A percentile compares a stretch with the other conserved stretches of the same genome.
phyloP scores from a whole-genome alignment of 768 basidiomycete species.

The Pleurotus salmoneostramineus region DNA sequence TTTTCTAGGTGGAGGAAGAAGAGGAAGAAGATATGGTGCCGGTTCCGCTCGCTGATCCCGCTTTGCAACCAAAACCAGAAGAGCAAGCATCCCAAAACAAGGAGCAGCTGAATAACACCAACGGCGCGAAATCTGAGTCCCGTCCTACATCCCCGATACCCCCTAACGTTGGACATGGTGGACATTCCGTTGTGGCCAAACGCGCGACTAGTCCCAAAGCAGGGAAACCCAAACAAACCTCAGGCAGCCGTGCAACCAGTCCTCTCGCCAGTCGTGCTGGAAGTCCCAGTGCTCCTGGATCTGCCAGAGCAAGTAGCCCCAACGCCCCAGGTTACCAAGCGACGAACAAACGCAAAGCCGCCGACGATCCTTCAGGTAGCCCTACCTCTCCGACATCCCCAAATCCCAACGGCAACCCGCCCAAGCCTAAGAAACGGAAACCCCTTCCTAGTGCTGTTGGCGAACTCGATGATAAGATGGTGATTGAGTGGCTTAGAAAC shows the following conservation, averaged over 20 bases:
- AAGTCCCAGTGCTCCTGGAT: background rate
- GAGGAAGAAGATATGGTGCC: conserved; percentile 54
- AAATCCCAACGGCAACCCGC: conserved; percentile 39
- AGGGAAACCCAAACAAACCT: conserved; percentile 50
- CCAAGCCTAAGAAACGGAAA: conserved; percentile 57
- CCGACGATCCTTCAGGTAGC: conserved; percentile 29
- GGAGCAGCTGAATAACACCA: conserved; percentile 22
- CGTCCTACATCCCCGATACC: conserved; percentile 55
- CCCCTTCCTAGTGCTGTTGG: conserved; percentile 34
- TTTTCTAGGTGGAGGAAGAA: conserved; percentile 60
- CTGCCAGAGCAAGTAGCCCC: conserved; percentile 39
- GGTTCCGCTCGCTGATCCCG: conserved; percentile 31
- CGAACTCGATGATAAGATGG: conserved; percentile 59
- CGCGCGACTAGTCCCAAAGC: conserved; percentile 81
- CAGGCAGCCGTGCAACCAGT: conserved; percentile 52
- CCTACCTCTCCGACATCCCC: conserved; percentile 23
- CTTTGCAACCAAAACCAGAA: conserved; percentile 36
- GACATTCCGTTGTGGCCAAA: conserved; percentile 78
- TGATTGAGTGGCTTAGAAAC: conserved; percentile 73
- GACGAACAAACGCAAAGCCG: conserved; percentile 32
- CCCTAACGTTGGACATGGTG: conserved; percentile 42
- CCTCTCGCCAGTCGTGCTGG: conserved; percentile 35
- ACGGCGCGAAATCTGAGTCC: conserved; percentile 33
- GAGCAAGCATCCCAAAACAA: conserved; percentile 38
- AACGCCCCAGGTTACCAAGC: conserved; percentile 16